Evolutionary conservation across 352 stramenopile species (phyloP).

Genomic region (Thraustotheca clavata): DNA sequence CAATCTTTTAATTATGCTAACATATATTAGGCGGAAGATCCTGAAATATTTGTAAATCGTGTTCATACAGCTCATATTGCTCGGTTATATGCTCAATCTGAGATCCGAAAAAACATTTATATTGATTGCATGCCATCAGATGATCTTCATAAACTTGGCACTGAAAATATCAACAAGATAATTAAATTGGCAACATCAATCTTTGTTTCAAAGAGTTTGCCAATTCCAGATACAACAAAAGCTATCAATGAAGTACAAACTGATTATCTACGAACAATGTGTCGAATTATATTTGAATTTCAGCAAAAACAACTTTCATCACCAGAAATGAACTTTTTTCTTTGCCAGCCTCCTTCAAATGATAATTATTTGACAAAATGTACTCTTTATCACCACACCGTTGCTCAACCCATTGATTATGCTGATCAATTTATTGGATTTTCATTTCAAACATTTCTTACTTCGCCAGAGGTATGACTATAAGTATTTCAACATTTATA

Average conservation of each 20-base stretch:
- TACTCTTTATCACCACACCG: background rate
- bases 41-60: conserved; percentile 62
- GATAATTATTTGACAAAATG: background rate
- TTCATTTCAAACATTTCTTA: conserved; percentile 81
- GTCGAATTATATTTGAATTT: conserved; percentile 84
- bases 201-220: conserved; percentile 60
- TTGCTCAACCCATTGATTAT: conserved; percentile 61
- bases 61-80: conserved; percentile 50
- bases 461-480: conserved; percentile 46
- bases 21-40: conserved; percentile 42
- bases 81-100: conserved; percentile 54
- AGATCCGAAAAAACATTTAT: conserved; percentile 70
- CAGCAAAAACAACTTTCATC: conserved; percentile 35
- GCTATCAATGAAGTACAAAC: conserved; percentile 86
- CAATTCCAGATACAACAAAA: conserved; percentile 59
- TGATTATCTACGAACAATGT: conserved; percentile 89
- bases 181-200: conserved; percentile 45
- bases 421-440: conserved; percentile 81
- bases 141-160: conserved; percentile 71
- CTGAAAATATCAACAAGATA: conserved; percentile 73
- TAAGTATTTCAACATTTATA: background rate
- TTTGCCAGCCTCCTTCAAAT: background rate
- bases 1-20: background rate
- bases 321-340: background rate
- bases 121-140: conserved; percentile 80